Base-by-base conservation (phyloP, 768 basidiomycete genomes). In the Imleria badia region DNA sequence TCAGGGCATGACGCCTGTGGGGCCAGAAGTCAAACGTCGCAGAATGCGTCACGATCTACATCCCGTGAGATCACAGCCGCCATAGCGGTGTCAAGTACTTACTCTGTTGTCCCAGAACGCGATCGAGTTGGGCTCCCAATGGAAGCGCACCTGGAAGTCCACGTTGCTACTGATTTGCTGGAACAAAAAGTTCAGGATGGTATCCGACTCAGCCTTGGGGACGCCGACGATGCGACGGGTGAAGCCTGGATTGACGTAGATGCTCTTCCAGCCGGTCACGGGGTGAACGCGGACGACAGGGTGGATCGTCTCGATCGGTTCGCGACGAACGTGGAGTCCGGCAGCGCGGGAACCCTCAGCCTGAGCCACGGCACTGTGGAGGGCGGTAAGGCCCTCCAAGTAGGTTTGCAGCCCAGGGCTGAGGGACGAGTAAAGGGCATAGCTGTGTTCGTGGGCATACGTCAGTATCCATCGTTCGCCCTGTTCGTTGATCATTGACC, bases 61-160 rank as follows among this genome's bases (percentile, higher is more conserved):
- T 41, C 15, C 36, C 14, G 43, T 51, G 29, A 60, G 56, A 40
- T 50, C 20, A 1, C 45, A 17, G 3, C 26, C 20, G 11, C 20
- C 13, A 39, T 19, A 19, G 19, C 2, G 1, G 19, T 14, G 1
- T 23, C 31, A 20, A 47, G 12, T 5, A 47, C 59, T 79, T 58
- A 88, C 87, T 69, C 90, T 78, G 70, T 92, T 92, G 64, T 93
- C 89, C 91, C 91, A 93, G 67, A 92, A 76, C n/a, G 89, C 90
- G 48, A 92, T 74, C 39, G 87, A 86, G 65, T 90, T 83, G 35
- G 77, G 73, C 66, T 86, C 79, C 91, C 91, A 92, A 58, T 77
- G 81, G 78, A 88, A 88, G 54, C 87, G 84, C 39, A 87, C 85
- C 56, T 89, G 88, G 70, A 82, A 83, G 66, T 89, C 87, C 7